Percentiles rank a stretch among this genome's conserved stretches.
Evolutionary conservation across 1,284 basidiomycete species (phyloP).

Genomic region (Dichomitus squalens): DNA sequence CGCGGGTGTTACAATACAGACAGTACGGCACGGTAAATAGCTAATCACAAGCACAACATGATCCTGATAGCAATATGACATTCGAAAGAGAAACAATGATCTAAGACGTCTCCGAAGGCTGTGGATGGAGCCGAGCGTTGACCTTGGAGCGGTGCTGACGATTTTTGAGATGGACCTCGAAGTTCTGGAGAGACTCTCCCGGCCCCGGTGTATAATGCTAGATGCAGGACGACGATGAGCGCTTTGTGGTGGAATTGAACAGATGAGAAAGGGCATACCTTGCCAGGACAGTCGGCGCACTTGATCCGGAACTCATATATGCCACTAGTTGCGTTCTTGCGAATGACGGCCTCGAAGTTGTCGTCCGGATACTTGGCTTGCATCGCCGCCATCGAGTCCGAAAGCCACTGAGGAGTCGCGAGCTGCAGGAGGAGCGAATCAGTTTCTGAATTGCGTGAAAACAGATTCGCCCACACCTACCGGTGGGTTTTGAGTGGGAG

Average conservation of each 20-base stretch:
- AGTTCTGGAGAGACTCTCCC: constrained; percentile 87
- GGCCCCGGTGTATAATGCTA: constrained; percentile 94
- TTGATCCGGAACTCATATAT: constrained; percentile 88
- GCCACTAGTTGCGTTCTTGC: constrained; percentile 53
- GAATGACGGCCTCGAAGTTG: constrained; percentile 76
- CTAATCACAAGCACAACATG: constrained; percentile 28
- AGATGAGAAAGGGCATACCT: constrained; percentile 55
- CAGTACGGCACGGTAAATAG: constrained; percentile 18
- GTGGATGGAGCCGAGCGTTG: constrained; percentile 36
- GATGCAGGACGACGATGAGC: neutral
- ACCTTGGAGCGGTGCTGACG: constrained; percentile 68
- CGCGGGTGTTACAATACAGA: constrained; percentile 22
- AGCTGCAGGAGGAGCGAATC: constrained; percentile 13
- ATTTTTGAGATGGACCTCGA: constrained; percentile 90
- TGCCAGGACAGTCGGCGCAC: constrained; percentile 93
- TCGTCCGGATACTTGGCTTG: constrained; percentile 81
- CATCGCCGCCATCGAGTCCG: constrained; percentile 62
- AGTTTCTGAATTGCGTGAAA: constrained; percentile 3
- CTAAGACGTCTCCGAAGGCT: constrained; percentile 11
- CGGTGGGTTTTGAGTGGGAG: constrained; percentile 20
- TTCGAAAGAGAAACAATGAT: constrained; percentile 4
- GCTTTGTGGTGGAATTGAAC: neutral
- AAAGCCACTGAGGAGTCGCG: constrained; percentile 73
- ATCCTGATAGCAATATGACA: constrained; percentile 26
- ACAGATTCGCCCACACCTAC: constrained; percentile 17